Base-by-base conservation (phyloP, 192 early-diverging fungal species). In the Coemansia sp. region DNA sequence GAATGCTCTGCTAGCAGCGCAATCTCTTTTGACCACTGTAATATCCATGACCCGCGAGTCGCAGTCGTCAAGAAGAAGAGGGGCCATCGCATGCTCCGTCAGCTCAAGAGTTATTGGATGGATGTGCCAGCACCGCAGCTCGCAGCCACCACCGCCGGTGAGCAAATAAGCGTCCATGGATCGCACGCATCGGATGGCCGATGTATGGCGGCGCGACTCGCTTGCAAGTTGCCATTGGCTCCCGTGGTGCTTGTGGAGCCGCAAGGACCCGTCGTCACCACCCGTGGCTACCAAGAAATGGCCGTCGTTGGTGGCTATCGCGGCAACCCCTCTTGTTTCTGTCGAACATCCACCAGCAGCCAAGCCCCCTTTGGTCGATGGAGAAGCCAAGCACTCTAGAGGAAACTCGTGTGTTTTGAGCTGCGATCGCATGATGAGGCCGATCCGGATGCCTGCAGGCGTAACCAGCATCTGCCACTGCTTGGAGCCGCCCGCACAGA, bases 21-120 rank as follows among this genome's bases (percentile, higher is more conserved):
- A n/a, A 3, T 73, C 79, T 15, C 9, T 7, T 10, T 18, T 55
- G 46, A 84, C 75, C 0, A 88, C 80, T 4, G 84, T 73, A 1
- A 88, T 74, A 58, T 88, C 91, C 93, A 95, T 95, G 57, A 95
- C 89, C 4, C 93, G 74, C 7, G 67, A 28, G 26, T 68, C 76
- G 23, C 13, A 31, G 46, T 58, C 56, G 10, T 29, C 18, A 37
- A 6, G 35, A 7, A 9, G 58, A 34, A 42, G 31, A 31, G 30
- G 61, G 18, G 31, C 69, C 52, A 37, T 34, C 4, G 58, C 58
- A 67, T 39, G 56, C 21, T 74, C 64, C 21, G 63, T 29, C 33
- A 51, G 15, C 8, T 7, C 9, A 26, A 23, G 2, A 4, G 43
- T 42, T 7, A 34, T 43, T 21, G 69, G 30, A 26, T 74, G 70